Evolutionary conservation across 2,329 filamentous ascomycete species (phyloP).

Genomic region (Alternaria novae-zelandiae): DNA sequence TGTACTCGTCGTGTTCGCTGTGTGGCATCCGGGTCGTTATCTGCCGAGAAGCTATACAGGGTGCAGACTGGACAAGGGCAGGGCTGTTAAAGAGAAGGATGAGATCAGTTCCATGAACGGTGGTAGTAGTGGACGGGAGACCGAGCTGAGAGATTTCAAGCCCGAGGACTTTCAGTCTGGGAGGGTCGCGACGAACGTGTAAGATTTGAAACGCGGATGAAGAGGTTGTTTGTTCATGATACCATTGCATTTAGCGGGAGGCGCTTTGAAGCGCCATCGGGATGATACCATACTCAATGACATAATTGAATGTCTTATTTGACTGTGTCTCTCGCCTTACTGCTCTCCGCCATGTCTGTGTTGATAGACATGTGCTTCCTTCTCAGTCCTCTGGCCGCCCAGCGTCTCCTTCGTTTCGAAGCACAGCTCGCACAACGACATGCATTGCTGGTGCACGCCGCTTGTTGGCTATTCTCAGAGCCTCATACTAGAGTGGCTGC

Average conservation of each 20-base stretch:
- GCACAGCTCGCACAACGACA: not conserved
- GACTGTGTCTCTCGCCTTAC: not conserved
- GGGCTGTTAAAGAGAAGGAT: slow-evolving; percentile 43
- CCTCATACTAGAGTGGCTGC: not conserved
- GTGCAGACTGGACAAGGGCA: slow-evolving; percentile 34
- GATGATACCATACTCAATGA: slow-evolving; percentile 16
- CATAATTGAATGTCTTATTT: not conserved
- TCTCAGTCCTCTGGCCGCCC: not conserved
- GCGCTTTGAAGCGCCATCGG: slow-evolving; percentile 11
- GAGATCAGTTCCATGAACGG: slow-evolving; percentile 30
- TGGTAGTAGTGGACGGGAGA: slow-evolving; percentile 5
- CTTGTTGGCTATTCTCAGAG: too few relatives aligned
- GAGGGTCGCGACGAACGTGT: slow-evolving; percentile 7
- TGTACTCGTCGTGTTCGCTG: slow-evolving; percentile 57
- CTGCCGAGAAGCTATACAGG: slow-evolving; percentile 42
- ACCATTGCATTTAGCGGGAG: slow-evolving; percentile 24
- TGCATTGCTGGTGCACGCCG: not conserved
- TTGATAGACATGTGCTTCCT: not conserved
- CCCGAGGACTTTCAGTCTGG: slow-evolving; percentile 32
- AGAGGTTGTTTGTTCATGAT: slow-evolving; percentile 10
- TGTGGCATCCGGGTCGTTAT: slow-evolving; percentile 56
- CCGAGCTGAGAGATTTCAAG: slow-evolving; percentile 26
- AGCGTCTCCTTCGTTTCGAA: not conserved
- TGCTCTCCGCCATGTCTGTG: not conserved
- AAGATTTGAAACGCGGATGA: not conserved